These are phyloP conservation scores for Sugiyamaella floridensis DNA, from an alignment of 805 yeast species.

Conservation along the genomic window DNA sequence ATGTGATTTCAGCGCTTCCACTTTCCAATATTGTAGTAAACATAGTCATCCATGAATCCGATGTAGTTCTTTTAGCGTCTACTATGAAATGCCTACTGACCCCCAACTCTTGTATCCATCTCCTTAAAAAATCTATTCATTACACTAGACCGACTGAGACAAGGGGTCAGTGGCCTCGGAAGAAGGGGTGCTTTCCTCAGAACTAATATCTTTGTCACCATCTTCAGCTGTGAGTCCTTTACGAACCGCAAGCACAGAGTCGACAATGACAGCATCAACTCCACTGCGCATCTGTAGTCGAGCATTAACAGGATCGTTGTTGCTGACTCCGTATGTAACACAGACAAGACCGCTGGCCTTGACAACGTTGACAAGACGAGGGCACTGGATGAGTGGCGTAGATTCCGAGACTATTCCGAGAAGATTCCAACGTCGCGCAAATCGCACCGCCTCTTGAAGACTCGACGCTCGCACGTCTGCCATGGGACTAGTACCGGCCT, in stretches of 20 bases:
- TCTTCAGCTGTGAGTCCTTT: conserved; percentile 50
- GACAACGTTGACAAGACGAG: conserved; percentile 84
- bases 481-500: conserved; percentile 78
- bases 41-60: neutral
- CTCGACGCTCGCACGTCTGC: conserved; percentile 85
- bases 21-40: neutral
- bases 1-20: neutral
- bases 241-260: conserved; percentile 87
- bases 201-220: neutral
- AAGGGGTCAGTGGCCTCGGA: neutral
- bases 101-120: too few relatives aligned
- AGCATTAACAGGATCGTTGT: conserved; percentile 79
- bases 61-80: neutral
- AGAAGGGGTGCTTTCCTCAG: neutral
- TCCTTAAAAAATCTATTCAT: too few relatives aligned
- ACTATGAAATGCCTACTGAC: too few relatives aligned
- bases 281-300: conserved; percentile 86
- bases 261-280: conserved; percentile 97
- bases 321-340: conserved; percentile 80
- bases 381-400: conserved; percentile 77
- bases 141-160: neutral
- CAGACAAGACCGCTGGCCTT: conserved; percentile 88
- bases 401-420: conserved; percentile 91
- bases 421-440: conserved; percentile 84
- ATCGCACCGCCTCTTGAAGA: conserved; percentile 83